A percentile compares a stretch with the other conserved stretches of the same genome.
Evolutionary conservation across 2,329 filamentous ascomycete species (phyloP).

Genomic region (Sclerotinia sclerotiorum): DNA sequence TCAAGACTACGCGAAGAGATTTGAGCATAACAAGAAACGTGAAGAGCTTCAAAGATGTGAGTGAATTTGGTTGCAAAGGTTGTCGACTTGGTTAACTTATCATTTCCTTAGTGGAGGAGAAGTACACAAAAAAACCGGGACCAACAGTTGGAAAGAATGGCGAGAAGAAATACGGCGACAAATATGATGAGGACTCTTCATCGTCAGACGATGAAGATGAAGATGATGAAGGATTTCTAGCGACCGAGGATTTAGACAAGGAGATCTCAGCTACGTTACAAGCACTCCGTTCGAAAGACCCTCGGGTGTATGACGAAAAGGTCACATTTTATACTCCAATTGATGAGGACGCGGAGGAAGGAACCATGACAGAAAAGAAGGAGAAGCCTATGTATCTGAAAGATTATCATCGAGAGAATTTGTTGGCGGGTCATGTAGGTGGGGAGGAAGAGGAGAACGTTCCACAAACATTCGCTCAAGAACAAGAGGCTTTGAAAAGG

Average conservation of each 20-base stretch:
- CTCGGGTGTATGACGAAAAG: slow-evolving; percentile 80
- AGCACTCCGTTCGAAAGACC: slow-evolving; percentile 88
- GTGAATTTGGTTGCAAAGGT: slow-evolving; percentile 37
- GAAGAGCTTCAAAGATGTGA: slow-evolving; percentile 74
- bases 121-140: slow-evolving; percentile 57
- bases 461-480: slow-evolving; percentile 73
- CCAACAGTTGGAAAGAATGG: slow-evolving; percentile 42
- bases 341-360: slow-evolving; percentile 50
- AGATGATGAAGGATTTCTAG: slow-evolving; percentile 86
- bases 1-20: slow-evolving; percentile 81
- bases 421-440: slow-evolving; percentile 70
- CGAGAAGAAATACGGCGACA: slow-evolving; percentile 42
- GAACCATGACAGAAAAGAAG: slow-evolving; percentile 53
- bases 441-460: slow-evolving; percentile 58
- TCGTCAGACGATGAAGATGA: slow-evolving; percentile 76
- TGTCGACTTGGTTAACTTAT: slow-evolving; percentile 34
- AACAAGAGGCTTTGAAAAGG: slow-evolving; percentile 81
- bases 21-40: slow-evolving; percentile 96
- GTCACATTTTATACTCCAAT: slow-evolving; percentile 73
- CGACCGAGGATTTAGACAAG: slow-evolving; percentile 79
- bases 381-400: slow-evolving; percentile 82
- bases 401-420: slow-evolving; percentile 89
- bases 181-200: slow-evolving; percentile 57
- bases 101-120: slow-evolving; percentile 72
- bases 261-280: slow-evolving; percentile 84